Conservation (phyloP, 2,329 filamentous ascomycete genomes). For the Thelonectria rubi region DNA sequence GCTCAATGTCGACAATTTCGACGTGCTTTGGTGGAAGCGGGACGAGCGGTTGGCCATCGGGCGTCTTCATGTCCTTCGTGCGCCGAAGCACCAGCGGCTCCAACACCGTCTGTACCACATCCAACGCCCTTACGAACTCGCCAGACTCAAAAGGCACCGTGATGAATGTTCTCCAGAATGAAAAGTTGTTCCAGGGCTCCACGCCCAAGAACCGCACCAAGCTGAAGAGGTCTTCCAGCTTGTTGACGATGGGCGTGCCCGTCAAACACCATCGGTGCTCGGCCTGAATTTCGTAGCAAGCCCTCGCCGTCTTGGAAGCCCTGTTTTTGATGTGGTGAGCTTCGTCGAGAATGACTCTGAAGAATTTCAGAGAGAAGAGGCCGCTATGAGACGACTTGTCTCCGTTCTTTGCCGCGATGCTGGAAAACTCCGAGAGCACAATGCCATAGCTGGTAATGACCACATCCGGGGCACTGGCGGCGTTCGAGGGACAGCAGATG, state of each 20-base stretch:
- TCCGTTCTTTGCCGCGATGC: constrained; percentile 73
- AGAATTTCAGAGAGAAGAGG: constrained; percentile 92
- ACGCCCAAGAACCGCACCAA: constrained; percentile 91
- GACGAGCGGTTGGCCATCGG: constrained; percentile 78
- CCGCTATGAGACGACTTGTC: constrained; percentile 73
- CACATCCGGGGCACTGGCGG: constrained; percentile 80
- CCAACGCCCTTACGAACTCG: constrained; percentile 90
- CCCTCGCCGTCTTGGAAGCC: constrained; percentile 91
- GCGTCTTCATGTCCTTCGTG: constrained; percentile 98
- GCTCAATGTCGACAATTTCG: constrained; percentile 86
- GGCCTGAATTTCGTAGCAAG: constrained; percentile 89
- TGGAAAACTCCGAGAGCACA: constrained; percentile 84
- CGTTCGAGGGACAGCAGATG: constrained; percentile 79
- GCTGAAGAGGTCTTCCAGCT: constrained; percentile 93
- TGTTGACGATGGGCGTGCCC: constrained; percentile 96
- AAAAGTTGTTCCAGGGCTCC: constrained; percentile 98
- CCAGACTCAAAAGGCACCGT: constrained; percentile 97
- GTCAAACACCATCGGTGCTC: constrained; percentile 93
- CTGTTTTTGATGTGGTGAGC: constrained; percentile 92
- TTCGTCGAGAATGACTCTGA: constrained; percentile 94
- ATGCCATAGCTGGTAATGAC: constrained; percentile 96
- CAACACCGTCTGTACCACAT: constrained; percentile 95
- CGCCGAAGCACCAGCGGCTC: constrained; percentile 94
- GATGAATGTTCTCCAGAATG: constrained; percentile 99
- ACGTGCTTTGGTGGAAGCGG: constrained; percentile 82